Evolutionary conservation across 139 green algal species (phyloP), one percentile per base, ranked within the genome.

Genomic region (Mesotaenium endlicherianum): DNA sequence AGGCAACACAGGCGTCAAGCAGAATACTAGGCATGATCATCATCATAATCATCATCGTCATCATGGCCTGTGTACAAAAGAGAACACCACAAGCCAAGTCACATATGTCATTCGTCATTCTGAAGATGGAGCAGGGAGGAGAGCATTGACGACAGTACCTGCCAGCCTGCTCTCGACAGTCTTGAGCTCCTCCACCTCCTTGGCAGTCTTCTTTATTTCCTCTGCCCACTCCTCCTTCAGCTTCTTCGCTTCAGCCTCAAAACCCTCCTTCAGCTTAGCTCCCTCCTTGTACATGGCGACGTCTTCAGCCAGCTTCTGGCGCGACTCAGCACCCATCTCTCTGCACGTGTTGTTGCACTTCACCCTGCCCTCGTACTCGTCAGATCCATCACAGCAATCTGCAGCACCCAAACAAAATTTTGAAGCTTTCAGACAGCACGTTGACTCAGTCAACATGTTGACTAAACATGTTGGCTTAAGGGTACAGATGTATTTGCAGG

Each of bases 381-480:
- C 95, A 0, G 85, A 88, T 34, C 95, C 95, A 87, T 98, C 95
- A 59, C 95, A 98, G 89, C 95, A 98, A 74, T 98, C 93, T 96
- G 89, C 75, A 71, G 42, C 1, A 60, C 47, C 26, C 71, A 1
- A 57, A 20, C 26, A 68, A 45, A n/a, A n/a, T n/a, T n/a, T n/a
- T n/a, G n/a, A n/a, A n/a, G n/a, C 53, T 34, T 20, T n/a, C 44
- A 50, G 58, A 78, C 44, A 4, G 31, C 5, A 70, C 31, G 30
- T 43, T 2, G n/a, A 26, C 36, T 16, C 43, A 44, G 3, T 26
- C 57, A 30, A 59, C 49, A n/a, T n/a, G n/a, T n/a, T n/a, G n/a
- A n/a, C n/a, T n/a, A n/a, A n/a, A n/a, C n/a, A n/a, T n/a, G n/a
- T n/a, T n/a, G n/a, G n/a, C n/a, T n/a, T n/a, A n/a, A n/a, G n/a